A percentile compares a stretch with the other conserved stretches of the same genome.
Conservation (phyloP, 1,139 yeast species). For the Debaryomyces udenii region DNA sequence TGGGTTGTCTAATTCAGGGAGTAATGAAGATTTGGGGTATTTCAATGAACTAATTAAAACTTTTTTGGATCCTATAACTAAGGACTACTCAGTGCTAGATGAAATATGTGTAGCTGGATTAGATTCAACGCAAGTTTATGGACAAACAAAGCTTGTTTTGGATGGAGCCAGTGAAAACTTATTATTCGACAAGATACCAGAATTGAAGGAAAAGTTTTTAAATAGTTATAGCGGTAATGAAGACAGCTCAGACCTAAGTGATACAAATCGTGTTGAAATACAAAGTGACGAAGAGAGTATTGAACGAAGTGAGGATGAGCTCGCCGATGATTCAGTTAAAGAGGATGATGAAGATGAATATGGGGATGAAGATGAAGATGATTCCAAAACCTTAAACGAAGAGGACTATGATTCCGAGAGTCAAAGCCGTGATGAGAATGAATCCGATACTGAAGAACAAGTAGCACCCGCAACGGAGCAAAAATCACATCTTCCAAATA, state of each 20-base stretch:
- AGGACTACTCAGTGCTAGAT: conserved; percentile 70
- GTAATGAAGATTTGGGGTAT: conserved; percentile 18
- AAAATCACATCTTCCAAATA: conserved; percentile 19
- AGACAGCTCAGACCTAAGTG: conserved; percentile 18
- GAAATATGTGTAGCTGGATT: conserved; percentile 84
- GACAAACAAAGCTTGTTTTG: conserved; percentile 83
- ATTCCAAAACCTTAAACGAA: conserved; percentile 16
- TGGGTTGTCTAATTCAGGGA: conserved; percentile 20
- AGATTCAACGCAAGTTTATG: conserved; percentile 91
- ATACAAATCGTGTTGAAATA: conserved; percentile 7
- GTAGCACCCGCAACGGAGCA: conserved; percentile 23
- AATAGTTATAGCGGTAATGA: conserved; percentile 16
- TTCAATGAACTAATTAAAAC: conserved; percentile 51
- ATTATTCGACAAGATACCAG: conserved; percentile 48
- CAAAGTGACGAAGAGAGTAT: conserved; percentile 21
- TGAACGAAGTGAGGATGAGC: conserved; percentile 19
- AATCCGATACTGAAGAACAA: conserved; percentile 16
- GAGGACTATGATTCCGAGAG: conserved; percentile 17
- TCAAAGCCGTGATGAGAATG: conserved; percentile 22
- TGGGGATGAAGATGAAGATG: conserved; percentile 19
- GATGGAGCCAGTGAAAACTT: conserved; percentile 39
- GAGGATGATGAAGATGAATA: conserved; percentile 18
- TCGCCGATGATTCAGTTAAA: too few relatives aligned
- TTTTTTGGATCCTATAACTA: conserved; percentile 66
- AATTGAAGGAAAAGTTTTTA: conserved; percentile 28